Base-by-base conservation (phyloP, 1,284 basidiomycete genomes). In the Chiua sp. region DNA sequence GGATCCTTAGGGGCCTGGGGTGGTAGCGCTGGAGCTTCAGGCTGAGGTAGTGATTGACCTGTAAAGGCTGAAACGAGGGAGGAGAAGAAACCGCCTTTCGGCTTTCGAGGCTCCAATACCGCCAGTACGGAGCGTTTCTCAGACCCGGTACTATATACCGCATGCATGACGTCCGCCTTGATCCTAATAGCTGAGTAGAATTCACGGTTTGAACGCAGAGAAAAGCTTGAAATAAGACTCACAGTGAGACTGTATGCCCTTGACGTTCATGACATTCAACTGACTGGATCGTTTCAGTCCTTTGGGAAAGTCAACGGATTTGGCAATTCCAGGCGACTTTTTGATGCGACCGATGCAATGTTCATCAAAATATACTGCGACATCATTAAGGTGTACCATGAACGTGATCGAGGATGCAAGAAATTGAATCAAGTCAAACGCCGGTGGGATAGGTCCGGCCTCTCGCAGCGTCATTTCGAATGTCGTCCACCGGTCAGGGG, bases 341-440 rank as follows among this genome's bases (percentile, higher is more conserved):
- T 82, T 82, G 51, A 98, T 78, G 54, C 83, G 83, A 20, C 91
- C 87, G 2, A 98, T 85, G 35, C 90, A 82, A 64, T 87, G 84
- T 61, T 91, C 90, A 70, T 98, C 90, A 48, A 96, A 85, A 70
- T 86, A 91, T 26, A 97, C 85, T 66, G 86, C 87, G 55, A 99
- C 86, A 70, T 90, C 83, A 16, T 82, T 81, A 8, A 99, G 84
- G 60, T 90, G 84, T 20, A 86, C 82, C 88, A 98, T 99, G 77
- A 99, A 99, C 0, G 95, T 97, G 59, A 99, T 89, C 0, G 93
- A 95, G 2, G 95, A 97, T 22, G 91, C 86, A 20, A 99, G 82
- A 75, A 99, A 99, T 39, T 93, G 87, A 37, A 91, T 87, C 63
- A 98, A 89, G 67, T 96, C 94, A 60, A 97, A 91, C 0, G 91